Percentiles rank a stretch among this genome's conserved stretches.
Conservation (phyloP, 176 grass and related monocot species). For the Thinopyrum elongatum region DNA sequence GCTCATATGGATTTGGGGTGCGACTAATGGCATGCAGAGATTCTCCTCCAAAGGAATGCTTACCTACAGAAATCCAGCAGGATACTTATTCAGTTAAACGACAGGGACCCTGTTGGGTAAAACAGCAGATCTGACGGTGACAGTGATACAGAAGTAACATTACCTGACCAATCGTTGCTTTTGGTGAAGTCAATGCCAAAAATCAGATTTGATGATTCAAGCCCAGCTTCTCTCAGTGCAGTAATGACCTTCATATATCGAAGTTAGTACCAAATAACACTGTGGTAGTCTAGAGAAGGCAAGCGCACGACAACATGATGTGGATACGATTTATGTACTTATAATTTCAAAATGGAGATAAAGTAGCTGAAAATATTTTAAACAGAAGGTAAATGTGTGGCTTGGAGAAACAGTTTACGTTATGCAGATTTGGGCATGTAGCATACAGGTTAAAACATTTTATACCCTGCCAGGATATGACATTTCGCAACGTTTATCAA, state of each 20-base stretch:
- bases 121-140: not conserved
- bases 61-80: slow-evolving; percentile 42
- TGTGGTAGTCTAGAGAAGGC: not conserved
- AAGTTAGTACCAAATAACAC: not conserved
- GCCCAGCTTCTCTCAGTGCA: slow-evolving; percentile 89
- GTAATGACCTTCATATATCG: slow-evolving; percentile 52
- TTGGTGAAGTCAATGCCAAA: slow-evolving; percentile 97
- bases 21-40: slow-evolving; percentile 76
- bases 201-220: slow-evolving; percentile 93
- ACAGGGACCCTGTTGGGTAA: not conserved
- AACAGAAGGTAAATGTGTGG: not conserved
- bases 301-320: not conserved
- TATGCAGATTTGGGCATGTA: not conserved
- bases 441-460: not conserved
- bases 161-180: slow-evolving; percentile 99
- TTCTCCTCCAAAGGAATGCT: slow-evolving; percentile 68
- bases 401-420: not conserved
- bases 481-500: not conserved
- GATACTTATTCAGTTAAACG: slow-evolving; percentile 2
- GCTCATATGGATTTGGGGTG: slow-evolving; percentile 83
- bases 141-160: slow-evolving; percentile 10
- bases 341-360: not conserved
- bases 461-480: not conserved
- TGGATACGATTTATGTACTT: not conserved
- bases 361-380: not conserved